Evolutionary conservation across 2,329 filamentous ascomycete genomes (phyloP).

Genomic region (Knoxdaviesia capensis): DNA sequence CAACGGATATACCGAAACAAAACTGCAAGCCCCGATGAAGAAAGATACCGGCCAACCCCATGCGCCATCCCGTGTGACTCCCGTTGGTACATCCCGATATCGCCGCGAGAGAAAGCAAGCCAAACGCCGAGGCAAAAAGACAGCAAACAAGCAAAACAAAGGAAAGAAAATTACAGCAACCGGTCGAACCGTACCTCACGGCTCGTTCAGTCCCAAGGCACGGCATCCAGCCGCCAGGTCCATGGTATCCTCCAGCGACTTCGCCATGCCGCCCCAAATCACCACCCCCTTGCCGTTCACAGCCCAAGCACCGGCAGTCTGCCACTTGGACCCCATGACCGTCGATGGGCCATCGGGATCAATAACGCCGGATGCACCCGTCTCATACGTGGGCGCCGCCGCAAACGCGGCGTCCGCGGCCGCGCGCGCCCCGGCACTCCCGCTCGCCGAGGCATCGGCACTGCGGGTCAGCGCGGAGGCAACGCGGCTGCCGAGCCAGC

Average conservation of each 20-base stretch:
- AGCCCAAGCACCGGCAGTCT: constrained; percentile 30
- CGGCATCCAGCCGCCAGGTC: constrained; percentile 27
- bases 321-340: constrained; percentile 35
- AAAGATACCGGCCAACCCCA: too few species aligned
- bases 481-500: constrained; percentile 31
- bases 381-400: constrained; percentile 2
- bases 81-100: too few species aligned
- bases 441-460: constrained; percentile 8
- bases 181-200: constrained; percentile 4
- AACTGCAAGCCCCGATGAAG: too few species aligned
- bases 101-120: too few species aligned
- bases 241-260: constrained; percentile 27
- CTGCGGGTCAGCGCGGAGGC: constrained; percentile 18
- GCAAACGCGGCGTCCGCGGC: constrained; percentile 2
- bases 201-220: constrained; percentile 14
- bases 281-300: constrained; percentile 27
- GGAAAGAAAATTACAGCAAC: not conserved
- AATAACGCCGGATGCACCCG: not conserved
- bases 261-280: constrained; percentile 27
- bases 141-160: not conserved
- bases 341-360: constrained; percentile 16
- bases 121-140: not conserved
- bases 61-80: too few species aligned
- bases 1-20: too few species aligned
- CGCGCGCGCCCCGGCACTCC: constrained; percentile 12